Base-by-base conservation (phyloP, 2,329 filamentous ascomycete genomes). In the Trichophyton schoenleinii region DNA sequence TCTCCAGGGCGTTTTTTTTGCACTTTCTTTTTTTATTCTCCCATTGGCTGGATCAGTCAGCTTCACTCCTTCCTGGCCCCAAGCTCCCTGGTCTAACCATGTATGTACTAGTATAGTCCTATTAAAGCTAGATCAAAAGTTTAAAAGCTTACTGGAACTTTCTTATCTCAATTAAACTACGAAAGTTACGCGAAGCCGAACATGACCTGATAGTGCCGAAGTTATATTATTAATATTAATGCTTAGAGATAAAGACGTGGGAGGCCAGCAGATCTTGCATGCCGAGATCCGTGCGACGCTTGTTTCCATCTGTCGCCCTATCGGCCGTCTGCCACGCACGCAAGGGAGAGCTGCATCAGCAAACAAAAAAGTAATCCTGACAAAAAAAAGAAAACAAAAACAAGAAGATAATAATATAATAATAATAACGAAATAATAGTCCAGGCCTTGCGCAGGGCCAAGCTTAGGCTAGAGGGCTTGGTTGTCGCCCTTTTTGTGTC, bases 281-380 rank as follows among this genome's bases (percentile, higher is more conserved):
- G 49, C 49, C 49, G 49, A 53, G 49, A 53, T 53, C 49, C 49
- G 49, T 53, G 49, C 49, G 49, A 53, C 49, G 22, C 13, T 34
- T 11, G 11, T 38, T 38, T 38, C 9, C 34, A 38, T 38, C 34
- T 15, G 4, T 25, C 49, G 28, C 22, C 49, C 49, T 53, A 53
- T 53, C 49, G 49, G 49, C 49, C 49, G 49, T 53, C 49, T 53
- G 49, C 49, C 49, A 53, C 13, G 41, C 38, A 42, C 11, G 3
- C 41, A 44, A 44, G 41, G 41, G 41, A 44, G 41, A 44, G 41
- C 41, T 38, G 34, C 34, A 38, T 38, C 34, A 38, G 8, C 34
- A 38, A 38, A 38, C 34, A 38, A 38, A 38, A 38, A 38, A 13
- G 11, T 11, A 38, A 13, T n/a, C n/a, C n/a, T n/a, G n/a, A n/a